These are phyloP conservation scores for Solanum chilense DNA, from an alignment of 257 asterid genomes.

Conservation along the genomic window DNA sequence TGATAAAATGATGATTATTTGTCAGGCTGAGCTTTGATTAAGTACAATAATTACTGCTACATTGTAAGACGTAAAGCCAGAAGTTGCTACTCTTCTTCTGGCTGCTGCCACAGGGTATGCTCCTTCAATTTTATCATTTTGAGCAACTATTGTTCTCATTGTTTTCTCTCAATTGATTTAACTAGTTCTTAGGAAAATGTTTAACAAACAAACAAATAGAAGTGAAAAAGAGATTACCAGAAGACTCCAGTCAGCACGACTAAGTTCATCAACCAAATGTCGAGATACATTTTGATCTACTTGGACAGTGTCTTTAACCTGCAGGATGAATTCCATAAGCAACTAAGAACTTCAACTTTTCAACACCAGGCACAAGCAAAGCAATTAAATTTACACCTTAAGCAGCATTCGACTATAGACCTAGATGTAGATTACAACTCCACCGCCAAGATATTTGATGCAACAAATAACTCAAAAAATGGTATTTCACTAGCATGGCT, in stretches of 20 bases:
- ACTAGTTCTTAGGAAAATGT: not conserved
- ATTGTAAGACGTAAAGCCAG: not conserved
- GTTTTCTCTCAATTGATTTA: not conserved
- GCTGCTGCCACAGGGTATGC: not conserved
- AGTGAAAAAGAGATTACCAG: slow-evolving; percentile 29
- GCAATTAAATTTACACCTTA: not conserved
- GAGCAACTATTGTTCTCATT: not conserved
- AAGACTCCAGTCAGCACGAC: slow-evolving; percentile 63
- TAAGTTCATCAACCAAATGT: slow-evolving; percentile 60
- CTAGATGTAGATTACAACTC: not conserved
- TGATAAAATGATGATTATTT: not conserved
- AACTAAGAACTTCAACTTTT: not conserved
- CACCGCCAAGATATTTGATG: not conserved
- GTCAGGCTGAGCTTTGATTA: not conserved
- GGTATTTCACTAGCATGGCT: not conserved
- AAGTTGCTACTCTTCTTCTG: not conserved
- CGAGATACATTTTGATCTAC: slow-evolving; percentile 91
- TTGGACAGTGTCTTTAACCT: slow-evolving; percentile 92
- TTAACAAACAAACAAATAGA: not conserved
- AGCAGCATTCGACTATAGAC: not conserved
- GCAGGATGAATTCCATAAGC: slow-evolving; percentile 3
- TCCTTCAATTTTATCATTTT: not conserved
- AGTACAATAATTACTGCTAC: not conserved
- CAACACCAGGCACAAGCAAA: not conserved
- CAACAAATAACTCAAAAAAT: not conserved